Conservation (phyloP, 2,329 filamentous ascomycete genomes). For the Pseudocercospora fuligena region DNA sequence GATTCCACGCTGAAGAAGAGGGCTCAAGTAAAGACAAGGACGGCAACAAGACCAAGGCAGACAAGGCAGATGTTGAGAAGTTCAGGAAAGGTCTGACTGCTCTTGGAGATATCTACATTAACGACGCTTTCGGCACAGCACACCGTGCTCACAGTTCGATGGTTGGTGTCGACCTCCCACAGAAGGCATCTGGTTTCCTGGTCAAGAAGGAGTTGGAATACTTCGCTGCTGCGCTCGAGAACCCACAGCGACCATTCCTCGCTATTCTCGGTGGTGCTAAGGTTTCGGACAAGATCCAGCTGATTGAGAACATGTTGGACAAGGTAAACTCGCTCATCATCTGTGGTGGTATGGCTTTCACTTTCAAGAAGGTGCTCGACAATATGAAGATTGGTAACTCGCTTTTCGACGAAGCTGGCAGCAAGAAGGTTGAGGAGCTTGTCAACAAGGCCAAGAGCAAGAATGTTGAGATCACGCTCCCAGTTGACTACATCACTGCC, state of each 20-base stretch:
- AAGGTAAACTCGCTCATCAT: conserved; percentile 98
- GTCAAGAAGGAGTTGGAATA: conserved; percentile 99
- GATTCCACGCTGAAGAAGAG: conserved; percentile 98
- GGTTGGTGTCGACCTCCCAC: conserved; percentile 93
- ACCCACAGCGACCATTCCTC: conserved; percentile 91
- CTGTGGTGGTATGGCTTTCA: conserved; percentile 98
- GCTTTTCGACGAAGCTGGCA: conserved; percentile 90
- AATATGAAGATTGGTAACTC: conserved; percentile 85
- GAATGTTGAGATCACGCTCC: conserved; percentile 92
- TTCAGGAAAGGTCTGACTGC: conserved; percentile 96
- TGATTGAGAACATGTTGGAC: conserved; percentile 97
- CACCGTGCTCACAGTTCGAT: conserved; percentile 99
- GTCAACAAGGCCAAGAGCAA: conserved; percentile 96
- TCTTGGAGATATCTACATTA: conserved; percentile 94
- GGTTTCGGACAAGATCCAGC: conserved; percentile 99
- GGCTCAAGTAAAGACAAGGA: conserved; percentile 91
- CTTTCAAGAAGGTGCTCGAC: conserved; percentile 99
- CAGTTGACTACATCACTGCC: conserved; percentile 92
- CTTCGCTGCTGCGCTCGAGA: conserved; percentile 95
- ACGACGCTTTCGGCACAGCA: conserved; percentile 97
- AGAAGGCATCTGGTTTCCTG: conserved; percentile 97
- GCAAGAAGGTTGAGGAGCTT: conserved; percentile 86
- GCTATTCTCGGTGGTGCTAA: conserved; percentile 98
- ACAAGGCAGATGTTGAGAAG: conserved; percentile 86
- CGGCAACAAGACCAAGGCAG: conserved; percentile 97